Evolutionary conservation across 2,329 filamentous ascomycete species (phyloP).

Genomic region (Alternaria sp.): DNA sequence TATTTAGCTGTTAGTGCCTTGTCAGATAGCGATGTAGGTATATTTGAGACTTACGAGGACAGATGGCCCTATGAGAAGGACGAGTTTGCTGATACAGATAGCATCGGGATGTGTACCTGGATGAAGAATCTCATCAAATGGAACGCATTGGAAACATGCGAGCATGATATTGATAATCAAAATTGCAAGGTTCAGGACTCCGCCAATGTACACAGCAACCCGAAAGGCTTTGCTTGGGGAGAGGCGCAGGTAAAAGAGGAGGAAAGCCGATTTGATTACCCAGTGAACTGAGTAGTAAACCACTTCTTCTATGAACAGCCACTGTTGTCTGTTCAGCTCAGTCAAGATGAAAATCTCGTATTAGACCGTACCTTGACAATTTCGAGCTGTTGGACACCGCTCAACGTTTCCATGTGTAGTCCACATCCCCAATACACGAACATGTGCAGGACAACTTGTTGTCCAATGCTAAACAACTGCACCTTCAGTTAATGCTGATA

Average conservation of each 20-base stretch:
- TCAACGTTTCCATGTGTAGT: conserved; percentile 10
- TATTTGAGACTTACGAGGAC: conserved; percentile 21
- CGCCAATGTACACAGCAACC: conserved; percentile 31
- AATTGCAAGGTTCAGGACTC: conserved; percentile 35
- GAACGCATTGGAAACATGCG: conserved; percentile 43
- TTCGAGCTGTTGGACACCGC: conserved; percentile 9
- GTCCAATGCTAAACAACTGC: conserved; percentile 21
- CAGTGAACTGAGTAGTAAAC: conserved; percentile 46
- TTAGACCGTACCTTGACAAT: background rate
- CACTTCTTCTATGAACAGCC: conserved; percentile 45
- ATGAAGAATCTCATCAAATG: conserved; percentile 43
- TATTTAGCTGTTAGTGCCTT: conserved; percentile 3
- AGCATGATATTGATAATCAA: conserved; percentile 39
- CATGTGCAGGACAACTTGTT: conserved; percentile 31
- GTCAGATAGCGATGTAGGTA: background rate
- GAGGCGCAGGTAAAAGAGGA: conserved; percentile 48
- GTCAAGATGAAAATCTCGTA: background rate
- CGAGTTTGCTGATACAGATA: conserved; percentile 34
- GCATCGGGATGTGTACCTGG: conserved; percentile 36
- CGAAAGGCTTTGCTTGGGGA: conserved; percentile 36
- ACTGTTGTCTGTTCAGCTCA: conserved; percentile 5
- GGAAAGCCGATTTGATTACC: conserved; percentile 46
- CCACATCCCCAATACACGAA: conserved; percentile 32
- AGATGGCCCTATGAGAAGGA: conserved; percentile 40
- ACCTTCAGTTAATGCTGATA: background rate